phyloP scores from a whole-genome alignment of 2,329 filamentous ascomycete species.

The Blastomyces silverae region DNA sequence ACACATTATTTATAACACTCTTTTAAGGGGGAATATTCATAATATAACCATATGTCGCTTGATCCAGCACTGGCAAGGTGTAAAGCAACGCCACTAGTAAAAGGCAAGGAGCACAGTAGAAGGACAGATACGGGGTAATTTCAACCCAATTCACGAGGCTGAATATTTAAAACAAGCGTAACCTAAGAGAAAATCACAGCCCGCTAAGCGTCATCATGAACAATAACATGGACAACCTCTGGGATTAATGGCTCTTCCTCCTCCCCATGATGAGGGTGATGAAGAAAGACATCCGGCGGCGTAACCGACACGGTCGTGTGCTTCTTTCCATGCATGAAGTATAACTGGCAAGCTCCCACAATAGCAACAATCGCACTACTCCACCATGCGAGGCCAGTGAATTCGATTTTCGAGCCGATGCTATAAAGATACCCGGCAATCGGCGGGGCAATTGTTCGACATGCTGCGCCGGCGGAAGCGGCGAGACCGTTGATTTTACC shows the following conservation, averaged over 20 bases:
- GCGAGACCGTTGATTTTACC: slow-evolving; percentile 67
- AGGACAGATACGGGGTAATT: not conserved
- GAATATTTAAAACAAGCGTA: not conserved
- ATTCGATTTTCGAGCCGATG: slow-evolving; percentile 50
- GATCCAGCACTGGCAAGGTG: not conserved
- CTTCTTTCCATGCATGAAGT: slow-evolving; percentile 48
- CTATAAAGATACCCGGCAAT: slow-evolving; percentile 62
- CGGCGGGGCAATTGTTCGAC: slow-evolving; percentile 62
- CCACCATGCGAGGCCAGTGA: slow-evolving; percentile 60
- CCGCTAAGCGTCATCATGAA: slow-evolving; percentile 19
- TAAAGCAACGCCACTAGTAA: not conserved
- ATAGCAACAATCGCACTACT: slow-evolving; percentile 51
- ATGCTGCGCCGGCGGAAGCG: slow-evolving; percentile 63
- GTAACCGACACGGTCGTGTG: slow-evolving; percentile 37
- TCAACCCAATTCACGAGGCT: not conserved
- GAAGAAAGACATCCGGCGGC: slow-evolving; percentile 29
- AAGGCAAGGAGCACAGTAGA: not conserved
- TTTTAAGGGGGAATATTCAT: not conserved
- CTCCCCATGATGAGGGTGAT: slow-evolving; percentile 19
- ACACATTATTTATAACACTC: not conserved
- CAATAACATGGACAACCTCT: slow-evolving; percentile 28
- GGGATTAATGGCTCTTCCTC: slow-evolving; percentile 20
- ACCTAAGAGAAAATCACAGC: not conserved
- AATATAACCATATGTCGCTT: not conserved
- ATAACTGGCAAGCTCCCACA: slow-evolving; percentile 51